Evolutionary conservation across 208 protist species (phyloP), one percentile per base, ranked within the genome.

Genomic region (Crithidia bombi): DNA sequence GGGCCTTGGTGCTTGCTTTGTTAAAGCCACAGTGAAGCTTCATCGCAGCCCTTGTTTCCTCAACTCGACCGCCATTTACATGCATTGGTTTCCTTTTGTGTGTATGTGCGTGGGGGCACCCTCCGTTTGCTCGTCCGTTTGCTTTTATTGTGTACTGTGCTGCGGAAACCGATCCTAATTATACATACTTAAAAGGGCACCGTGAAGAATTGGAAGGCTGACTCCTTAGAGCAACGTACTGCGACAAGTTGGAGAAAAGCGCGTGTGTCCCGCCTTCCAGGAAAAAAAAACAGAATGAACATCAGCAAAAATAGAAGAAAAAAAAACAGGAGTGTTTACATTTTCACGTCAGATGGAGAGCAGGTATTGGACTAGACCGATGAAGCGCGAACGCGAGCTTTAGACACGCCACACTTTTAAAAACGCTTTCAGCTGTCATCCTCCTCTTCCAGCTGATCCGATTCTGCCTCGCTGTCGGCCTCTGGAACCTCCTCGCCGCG

Each of bases 401-500:
- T 19, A 23, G 6, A 1, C 5, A 5, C n/a, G 50, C 28, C 28
- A 9, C 23, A 26, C 26, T 43, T 39, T 5, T 1, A 43, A 6
- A 12, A 25, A 25, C 1, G 12, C 17, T 57, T 76, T 82, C 83
- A 90, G 63, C 75, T 82, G 64, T 80, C 88, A 25, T 86, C 86
- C 43, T 85, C 90, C 36, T 91, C 89, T 65, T 92, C 88, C 43
- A 70, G 75, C 69, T 89, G 85, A 3, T 93, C 85, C 35, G 78
- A 58, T 43, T 95, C 91, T 30, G 93, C 89, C 68, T 97, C 93
- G 56, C 89, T 95, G 73, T 97, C 93, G 21, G 71, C 75, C 70
- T 92, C 91, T 14, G 89, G 89, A 19, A 85, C 75, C 55, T 95
- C 91, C 73, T 97, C 93, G 15, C 93, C 93, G 43, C 93, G 93